phyloP scores from a whole-genome alignment of 2,329 filamentous ascomycete species.

The Fusarium sp. region DNA sequence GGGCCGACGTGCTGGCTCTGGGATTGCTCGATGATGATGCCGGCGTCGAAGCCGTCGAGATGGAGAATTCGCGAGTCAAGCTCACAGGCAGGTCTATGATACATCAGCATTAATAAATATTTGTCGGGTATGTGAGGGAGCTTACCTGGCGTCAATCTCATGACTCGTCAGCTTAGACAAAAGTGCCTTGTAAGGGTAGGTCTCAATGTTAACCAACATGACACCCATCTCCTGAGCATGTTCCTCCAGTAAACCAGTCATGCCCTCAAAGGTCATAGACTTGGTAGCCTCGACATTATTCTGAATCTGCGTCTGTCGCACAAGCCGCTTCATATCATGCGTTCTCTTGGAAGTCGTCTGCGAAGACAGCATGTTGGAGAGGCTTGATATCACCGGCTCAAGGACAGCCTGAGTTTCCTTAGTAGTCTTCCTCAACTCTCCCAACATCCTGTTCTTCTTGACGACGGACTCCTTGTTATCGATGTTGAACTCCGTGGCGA shows the following conservation, averaged over 20 bases:
- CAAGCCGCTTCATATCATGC: slow-evolving; percentile 21
- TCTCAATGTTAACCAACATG: slow-evolving; percentile 23
- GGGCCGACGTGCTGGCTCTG: slow-evolving; percentile 16
- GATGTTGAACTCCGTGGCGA: neutral
- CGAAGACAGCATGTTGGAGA: slow-evolving; percentile 25
- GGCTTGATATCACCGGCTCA: slow-evolving; percentile 7
- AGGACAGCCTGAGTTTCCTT: neutral
- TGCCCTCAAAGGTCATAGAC: slow-evolving; percentile 16
- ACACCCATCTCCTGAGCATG: slow-evolving; percentile 25
- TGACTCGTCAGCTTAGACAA: neutral
- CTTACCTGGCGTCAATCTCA: slow-evolving; percentile 13
- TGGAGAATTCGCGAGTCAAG: slow-evolving; percentile 15
- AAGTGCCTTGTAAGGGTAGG: slow-evolving; percentile 8
- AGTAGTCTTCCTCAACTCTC: neutral
- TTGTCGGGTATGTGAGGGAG: accelerated
- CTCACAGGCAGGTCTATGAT: neutral
- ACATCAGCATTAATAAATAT: neutral
- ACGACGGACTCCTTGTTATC: neutral
- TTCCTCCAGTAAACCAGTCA: slow-evolving; percentile 1
- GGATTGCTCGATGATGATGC: slow-evolving; percentile 27
- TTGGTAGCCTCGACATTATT: slow-evolving; percentile 26
- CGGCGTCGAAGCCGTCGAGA: slow-evolving; percentile 19
- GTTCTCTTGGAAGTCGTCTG: slow-evolving; percentile 27
- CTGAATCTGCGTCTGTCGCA: slow-evolving; percentile 15
- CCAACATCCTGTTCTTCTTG: slow-evolving; percentile 21